Conservation (phyloP, 129 eudicot species). For the Heracleum sosnowskyi region DNA sequence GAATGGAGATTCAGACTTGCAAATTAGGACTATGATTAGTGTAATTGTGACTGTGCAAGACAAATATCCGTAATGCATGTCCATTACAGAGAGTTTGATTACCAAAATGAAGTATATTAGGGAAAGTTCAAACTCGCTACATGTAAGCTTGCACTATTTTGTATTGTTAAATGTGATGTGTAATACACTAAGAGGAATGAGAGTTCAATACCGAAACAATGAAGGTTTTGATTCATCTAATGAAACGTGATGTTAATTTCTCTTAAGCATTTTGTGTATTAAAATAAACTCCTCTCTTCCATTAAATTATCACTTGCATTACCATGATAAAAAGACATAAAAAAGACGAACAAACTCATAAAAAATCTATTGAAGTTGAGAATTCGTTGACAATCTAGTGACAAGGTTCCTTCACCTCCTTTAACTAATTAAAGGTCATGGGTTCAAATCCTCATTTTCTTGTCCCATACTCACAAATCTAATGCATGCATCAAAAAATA, state of each 20-base stretch:
- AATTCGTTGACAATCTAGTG: background rate
- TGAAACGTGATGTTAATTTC: too few relatives aligned
- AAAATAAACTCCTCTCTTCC: too few relatives aligned
- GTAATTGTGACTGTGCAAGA: background rate
- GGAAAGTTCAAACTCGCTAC: background rate
- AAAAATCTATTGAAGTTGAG: background rate
- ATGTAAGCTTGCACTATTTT: background rate
- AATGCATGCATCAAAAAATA: background rate
- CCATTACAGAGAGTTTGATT: background rate
- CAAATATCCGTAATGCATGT: background rate
- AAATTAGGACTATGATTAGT: background rate
- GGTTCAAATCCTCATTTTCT: too few relatives aligned
- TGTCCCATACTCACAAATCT: too few relatives aligned
- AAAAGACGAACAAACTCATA: background rate
- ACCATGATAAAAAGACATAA: too few relatives aligned
- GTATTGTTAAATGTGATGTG: background rate
- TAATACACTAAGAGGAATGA: background rate
- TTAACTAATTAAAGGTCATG: too few relatives aligned
- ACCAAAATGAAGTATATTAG: background rate
- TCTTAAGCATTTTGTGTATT: too few relatives aligned
- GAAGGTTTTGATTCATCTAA: too few relatives aligned
- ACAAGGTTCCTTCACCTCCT: too few relatives aligned
- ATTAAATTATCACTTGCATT: too few relatives aligned
- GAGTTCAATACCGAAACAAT: background rate
- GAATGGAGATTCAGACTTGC: background rate